phyloP scores from a whole-genome alignment of 148 eudicot species.

The Selenicereus undatus region DNA sequence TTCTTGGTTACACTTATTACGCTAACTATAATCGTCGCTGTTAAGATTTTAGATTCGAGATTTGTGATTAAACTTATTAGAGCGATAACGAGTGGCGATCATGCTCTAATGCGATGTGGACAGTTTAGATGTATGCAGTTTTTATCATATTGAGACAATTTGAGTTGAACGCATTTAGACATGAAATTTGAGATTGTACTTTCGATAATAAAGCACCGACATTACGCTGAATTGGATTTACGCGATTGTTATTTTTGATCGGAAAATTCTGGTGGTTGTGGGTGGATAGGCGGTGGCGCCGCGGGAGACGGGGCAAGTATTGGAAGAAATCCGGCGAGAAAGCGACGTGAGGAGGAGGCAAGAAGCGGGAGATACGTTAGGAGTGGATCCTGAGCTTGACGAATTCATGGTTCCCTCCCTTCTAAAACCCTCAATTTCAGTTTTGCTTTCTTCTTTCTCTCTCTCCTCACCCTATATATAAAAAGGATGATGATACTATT shows the following conservation, averaged over 20 bases:
- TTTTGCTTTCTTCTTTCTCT: too few species aligned
- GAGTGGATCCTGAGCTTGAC: slow-evolving; percentile 92
- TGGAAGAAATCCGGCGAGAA: slow-evolving; percentile 75
- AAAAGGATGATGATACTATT: neutral
- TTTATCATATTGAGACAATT: neutral
- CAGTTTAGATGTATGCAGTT: neutral
- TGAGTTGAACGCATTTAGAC: too few species aligned
- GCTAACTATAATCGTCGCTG: too few species aligned
- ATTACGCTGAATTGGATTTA: neutral
- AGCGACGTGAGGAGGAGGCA: slow-evolving; percentile 31
- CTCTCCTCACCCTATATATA: neutral
- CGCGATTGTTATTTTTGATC: neutral
- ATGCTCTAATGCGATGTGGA: neutral
- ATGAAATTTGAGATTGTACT: too few species aligned
- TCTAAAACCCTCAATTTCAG: too few species aligned
- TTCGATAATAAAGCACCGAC: neutral
- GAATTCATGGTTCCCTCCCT: slow-evolving; percentile 60
- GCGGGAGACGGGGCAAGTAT: slow-evolving; percentile 50
- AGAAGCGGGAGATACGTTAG: slow-evolving; percentile 39
- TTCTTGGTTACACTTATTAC: too few species aligned
- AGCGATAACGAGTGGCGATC: neutral
- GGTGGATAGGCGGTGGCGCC: slow-evolving; percentile 81
- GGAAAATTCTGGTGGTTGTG: neutral
- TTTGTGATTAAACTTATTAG: neutral
- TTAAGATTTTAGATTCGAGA: neutral